These are phyloP conservation scores for Acacia acuminata DNA, from an alignment of 306 rosid species.

Conservation along the genomic window DNA sequence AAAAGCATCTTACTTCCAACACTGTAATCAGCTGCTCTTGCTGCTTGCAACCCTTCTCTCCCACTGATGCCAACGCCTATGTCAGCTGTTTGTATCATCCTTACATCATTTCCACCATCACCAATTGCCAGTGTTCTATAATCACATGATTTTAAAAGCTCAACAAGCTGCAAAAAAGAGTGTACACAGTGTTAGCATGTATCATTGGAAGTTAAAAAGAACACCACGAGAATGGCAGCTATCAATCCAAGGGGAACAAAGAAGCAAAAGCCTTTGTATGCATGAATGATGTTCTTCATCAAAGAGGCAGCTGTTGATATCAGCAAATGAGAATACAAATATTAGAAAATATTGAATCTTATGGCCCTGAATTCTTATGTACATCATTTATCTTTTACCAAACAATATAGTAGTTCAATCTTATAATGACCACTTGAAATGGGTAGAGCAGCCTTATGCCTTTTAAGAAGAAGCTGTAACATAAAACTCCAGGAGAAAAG, in stretches of 20 bases:
- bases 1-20: conserved; percentile 74
- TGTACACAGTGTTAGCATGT: conserved; percentile 28
- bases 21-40: conserved; percentile 99
- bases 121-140: conserved; percentile 97
- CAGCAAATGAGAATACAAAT: background rate
- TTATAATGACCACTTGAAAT: background rate
- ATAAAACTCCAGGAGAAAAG: background rate
- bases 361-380: background rate
- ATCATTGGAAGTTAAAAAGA: conserved; percentile 15
- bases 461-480: background rate
- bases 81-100: conserved; percentile 99
- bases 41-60: conserved; percentile 99
- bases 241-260: background rate
- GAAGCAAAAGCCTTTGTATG: background rate
- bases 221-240: conserved; percentile 23
- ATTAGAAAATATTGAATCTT: background rate
- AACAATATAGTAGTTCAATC: background rate
- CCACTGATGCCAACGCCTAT: conserved; percentile 99
- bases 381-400: background rate
- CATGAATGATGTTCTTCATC: background rate
- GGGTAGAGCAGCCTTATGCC: background rate
- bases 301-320: background rate
- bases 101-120: conserved; percentile 98
- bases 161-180: conserved; percentile 82
- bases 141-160: conserved; percentile 86